Conservation (phyloP, 208 protist genomes). For the Eutreptiella sp. region DNA sequence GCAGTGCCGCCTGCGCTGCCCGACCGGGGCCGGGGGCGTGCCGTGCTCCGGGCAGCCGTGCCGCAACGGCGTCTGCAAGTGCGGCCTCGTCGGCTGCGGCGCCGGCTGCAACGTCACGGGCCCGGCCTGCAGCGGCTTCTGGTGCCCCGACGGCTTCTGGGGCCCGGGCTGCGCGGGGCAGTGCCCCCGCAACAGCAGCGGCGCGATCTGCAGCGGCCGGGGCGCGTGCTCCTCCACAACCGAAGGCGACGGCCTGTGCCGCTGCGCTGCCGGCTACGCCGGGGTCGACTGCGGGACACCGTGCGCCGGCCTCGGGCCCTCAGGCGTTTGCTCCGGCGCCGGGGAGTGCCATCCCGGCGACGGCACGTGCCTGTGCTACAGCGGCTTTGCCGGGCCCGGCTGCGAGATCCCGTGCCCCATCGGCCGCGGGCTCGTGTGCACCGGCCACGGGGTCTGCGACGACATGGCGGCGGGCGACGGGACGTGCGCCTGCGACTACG, state of each 20-base stretch:
- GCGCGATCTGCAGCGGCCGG: conserved; percentile 4
- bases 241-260: conserved; percentile 11
- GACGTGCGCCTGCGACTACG: conserved; percentile 14
- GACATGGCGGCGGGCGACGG: conserved; percentile 11
- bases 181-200: neutral
- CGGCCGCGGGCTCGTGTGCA: neutral
- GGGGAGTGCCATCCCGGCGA: conserved; percentile 17
- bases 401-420: conserved; percentile 21
- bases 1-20: neutral
- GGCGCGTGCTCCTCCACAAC: neutral
- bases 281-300: conserved; percentile 48
- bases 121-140: too few relatives aligned
- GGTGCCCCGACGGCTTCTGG: too few relatives aligned
- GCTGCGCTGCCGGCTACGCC: neutral
- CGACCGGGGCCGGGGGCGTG: conserved; percentile 45
- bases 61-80: too few relatives aligned
- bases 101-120: too few relatives aligned
- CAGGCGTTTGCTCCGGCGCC: conserved; percentile 64
- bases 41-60: too few relatives aligned
- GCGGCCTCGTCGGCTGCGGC: too few relatives aligned
- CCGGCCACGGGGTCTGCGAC: conserved; percentile 16
- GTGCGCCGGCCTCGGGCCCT: conserved; percentile 1
- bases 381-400: conserved; percentile 8
- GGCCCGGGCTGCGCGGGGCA: too few relatives aligned
- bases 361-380: conserved; percentile 16